Base-by-base conservation (phyloP, 208 protist genomes). In the Crithidia bombi region DNA sequence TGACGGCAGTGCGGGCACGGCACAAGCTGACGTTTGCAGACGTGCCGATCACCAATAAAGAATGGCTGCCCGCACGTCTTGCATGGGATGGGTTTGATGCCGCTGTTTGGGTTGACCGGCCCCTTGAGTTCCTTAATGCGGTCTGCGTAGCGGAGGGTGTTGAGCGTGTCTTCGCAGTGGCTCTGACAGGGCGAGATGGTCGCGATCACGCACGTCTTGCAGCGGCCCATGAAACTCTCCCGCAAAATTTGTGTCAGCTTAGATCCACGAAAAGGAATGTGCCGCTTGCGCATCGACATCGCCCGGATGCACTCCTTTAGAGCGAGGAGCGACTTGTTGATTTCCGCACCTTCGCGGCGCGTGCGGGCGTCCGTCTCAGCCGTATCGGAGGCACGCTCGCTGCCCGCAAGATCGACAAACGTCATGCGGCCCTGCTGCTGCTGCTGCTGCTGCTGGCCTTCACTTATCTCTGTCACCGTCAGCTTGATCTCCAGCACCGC, bases 371-470 rank as follows among this genome's bases (percentile, higher is more conserved):
- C 92, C 28, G 78, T 88, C 52, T 95, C 76, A 1, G 64, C 72
- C 12, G 96, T 98, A 70, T 99, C 98, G 0, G 92, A 90, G 11
- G 89, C 97, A 35, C 98, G 78, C 84, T 99, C 98, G 62, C 88
- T 98, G n/a, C 98, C 98, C 19, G 98, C 98, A 5, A 99, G 80
- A 71, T 99, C 98, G 28, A 99, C 98, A 72, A 99, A 98, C 2
- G 93, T 98, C 32, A 99, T 92, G 67, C 98, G 95, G 23, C 95
- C 96, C 28, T 71, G 49, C 25, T 70, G 57, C 58, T 71, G 55
- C 35, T n/a, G n/a, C n/a, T n/a, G n/a, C 28, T 71, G 49, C 25
- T 70, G 57, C 58, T 71, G 55, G 23, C 47, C 61, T 2, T 66
- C 61, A 5, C 44, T 59, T 55, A 33, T 26, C 4, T 78, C 67